phyloP scores from a whole-genome alignment of 257 asterid genomes.

The Forsythia suspensa region DNA sequence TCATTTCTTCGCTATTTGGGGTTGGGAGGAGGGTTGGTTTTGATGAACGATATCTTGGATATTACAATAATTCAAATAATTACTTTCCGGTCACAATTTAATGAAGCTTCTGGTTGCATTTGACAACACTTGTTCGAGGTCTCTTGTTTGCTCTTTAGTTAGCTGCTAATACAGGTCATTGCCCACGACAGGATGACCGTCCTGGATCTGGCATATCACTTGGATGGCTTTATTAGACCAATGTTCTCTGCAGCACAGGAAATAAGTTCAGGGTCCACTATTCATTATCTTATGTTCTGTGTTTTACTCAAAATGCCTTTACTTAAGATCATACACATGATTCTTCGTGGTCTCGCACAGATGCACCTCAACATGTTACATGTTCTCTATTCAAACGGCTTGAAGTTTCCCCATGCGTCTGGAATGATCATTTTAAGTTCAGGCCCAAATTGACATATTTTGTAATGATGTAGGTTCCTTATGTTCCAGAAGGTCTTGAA shows the following conservation, averaged over 20 bases:
- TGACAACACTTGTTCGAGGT: too few species aligned
- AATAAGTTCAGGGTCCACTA: neutral
- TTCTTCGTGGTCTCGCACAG: too few species aligned
- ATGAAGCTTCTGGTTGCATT: too few species aligned
- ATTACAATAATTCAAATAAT: too few species aligned
- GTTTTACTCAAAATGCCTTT: neutral
- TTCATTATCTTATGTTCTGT: neutral
- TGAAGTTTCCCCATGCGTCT: neutral
- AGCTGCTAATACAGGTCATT: too few species aligned
- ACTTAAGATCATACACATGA: neutral
- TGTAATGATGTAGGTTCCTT: constrained; percentile 63
- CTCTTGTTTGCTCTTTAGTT: too few species aligned
- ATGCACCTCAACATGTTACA: neutral
- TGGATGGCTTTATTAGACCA: neutral
- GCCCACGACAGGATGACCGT: too few species aligned
- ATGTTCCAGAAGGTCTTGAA: constrained; percentile 96
- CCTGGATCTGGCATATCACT: too few species aligned
- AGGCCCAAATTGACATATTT: neutral
- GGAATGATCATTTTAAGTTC: neutral
- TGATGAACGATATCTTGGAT: too few species aligned
- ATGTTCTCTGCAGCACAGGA: neutral
- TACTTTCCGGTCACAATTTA: too few species aligned
- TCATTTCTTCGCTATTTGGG: too few species aligned
- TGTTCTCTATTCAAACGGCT: constrained; percentile 9
- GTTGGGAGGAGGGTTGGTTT: too few species aligned